Conservation (phyloP, 2,329 filamentous ascomycete species). For the Ceratocystis harringtonii region DNA sequence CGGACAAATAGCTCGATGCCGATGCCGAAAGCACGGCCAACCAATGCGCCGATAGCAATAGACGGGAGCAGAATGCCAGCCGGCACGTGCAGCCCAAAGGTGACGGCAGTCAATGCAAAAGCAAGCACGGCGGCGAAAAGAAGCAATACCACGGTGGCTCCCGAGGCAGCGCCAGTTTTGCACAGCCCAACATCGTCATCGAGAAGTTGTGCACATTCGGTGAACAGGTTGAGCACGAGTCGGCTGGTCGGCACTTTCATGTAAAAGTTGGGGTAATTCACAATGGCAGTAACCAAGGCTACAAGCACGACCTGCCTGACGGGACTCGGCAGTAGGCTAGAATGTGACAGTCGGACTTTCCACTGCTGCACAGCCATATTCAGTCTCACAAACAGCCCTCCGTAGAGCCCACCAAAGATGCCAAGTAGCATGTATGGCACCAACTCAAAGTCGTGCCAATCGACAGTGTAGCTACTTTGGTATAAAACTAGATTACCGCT, state of each 20-base stretch:
- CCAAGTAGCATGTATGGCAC: conserved; percentile 77
- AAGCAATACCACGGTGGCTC: conserved; percentile 67
- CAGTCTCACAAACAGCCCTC: conserved; percentile 82
- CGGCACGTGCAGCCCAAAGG: conserved; percentile 86
- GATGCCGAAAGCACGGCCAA: conserved; percentile 78
- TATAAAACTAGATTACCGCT: conserved; percentile 93
- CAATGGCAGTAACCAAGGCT: conserved; percentile 64
- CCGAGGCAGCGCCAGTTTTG: conserved; percentile 41
- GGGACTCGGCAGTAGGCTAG: conserved; percentile 52
- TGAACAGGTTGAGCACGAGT: conserved; percentile 80
- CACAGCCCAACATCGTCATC: conserved; percentile 86
- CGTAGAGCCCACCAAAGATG: conserved; percentile 82
- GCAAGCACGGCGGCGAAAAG: conserved; percentile 70
- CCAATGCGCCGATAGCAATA: conserved; percentile 86
- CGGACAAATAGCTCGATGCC: conserved; percentile 78
- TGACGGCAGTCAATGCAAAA: conserved; percentile 71
- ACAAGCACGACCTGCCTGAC: conserved; percentile 67
- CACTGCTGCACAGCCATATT: conserved; percentile 79
- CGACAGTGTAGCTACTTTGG: conserved; percentile 80
- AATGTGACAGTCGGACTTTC: conserved; percentile 42
- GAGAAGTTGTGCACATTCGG: conserved; percentile 67
- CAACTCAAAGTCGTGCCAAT: conserved; percentile 91
- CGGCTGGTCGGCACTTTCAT: conserved; percentile 88
- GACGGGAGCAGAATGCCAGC: conserved; percentile 92
- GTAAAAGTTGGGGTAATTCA: conserved; percentile 93